Evolutionary conservation across 2,329 filamentous ascomycete genomes (phyloP).

Genomic region (Dactylellina sp.): DNA sequence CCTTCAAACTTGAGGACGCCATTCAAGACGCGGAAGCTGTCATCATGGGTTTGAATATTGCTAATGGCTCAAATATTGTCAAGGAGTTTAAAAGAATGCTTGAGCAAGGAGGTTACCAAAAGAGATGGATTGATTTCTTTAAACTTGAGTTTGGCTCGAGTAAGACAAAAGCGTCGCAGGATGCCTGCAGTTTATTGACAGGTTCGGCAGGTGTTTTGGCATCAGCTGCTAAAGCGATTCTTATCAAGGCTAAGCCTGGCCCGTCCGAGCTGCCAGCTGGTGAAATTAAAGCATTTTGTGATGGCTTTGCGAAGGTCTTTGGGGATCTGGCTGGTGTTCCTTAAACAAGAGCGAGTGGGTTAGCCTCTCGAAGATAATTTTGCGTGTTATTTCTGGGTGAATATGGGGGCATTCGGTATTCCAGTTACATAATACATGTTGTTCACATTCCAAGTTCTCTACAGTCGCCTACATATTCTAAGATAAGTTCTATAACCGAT

Average conservation of each 20-base stretch:
- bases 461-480: too few relatives aligned
- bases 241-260: background rate
- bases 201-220: background rate
- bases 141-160: background rate
- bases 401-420: too few relatives aligned
- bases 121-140: background rate
- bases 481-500: too few relatives aligned
- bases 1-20: background rate
- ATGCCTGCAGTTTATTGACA: background rate
- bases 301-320: background rate
- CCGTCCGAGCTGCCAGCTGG: background rate
- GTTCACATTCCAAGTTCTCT: too few relatives aligned
- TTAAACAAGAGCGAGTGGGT: too few relatives aligned
- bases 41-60: background rate
- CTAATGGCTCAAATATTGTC: background rate
- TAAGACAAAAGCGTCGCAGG: background rate
- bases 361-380: too few relatives aligned
- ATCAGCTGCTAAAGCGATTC: background rate
- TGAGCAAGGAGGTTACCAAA: background rate
- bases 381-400: too few relatives aligned
- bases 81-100: slow-evolving; percentile 4
- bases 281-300: background rate
- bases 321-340: background rate
- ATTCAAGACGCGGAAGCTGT: background rate
- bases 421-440: too few relatives aligned